A percentile compares a stretch with the other conserved stretches of the same genome.
Conservation (phyloP, 1,284 basidiomycete genomes). For the Mycosarcoma maydis region DNA sequence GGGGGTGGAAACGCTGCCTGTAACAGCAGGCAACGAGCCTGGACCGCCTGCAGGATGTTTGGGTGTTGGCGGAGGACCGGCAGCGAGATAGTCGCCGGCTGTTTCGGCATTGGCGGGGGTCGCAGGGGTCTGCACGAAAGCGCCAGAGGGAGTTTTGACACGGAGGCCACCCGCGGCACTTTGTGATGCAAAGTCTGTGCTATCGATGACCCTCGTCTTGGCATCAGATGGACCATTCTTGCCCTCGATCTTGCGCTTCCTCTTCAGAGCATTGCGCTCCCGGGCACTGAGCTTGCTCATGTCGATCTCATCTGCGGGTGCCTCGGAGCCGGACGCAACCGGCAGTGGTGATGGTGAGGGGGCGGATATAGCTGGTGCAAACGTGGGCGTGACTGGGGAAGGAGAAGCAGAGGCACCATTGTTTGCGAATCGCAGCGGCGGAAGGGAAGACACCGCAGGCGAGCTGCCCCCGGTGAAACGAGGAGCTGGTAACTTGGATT, state of each 20-base stretch:
- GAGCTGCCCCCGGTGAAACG: conserved; percentile 19
- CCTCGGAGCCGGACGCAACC: conserved; percentile 14
- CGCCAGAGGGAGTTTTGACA: conserved; percentile 41
- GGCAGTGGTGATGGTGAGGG: conserved; percentile 28
- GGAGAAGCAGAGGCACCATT: conserved; percentile 22
- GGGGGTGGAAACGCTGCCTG: conserved; percentile 32
- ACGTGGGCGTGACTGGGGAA: conserved; percentile 20
- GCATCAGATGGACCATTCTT: conserved; percentile 49
- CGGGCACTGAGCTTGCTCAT: conserved; percentile 72
- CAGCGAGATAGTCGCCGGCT: conserved; percentile 26
- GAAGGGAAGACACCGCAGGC: conserved; percentile 8
- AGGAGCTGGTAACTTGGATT: conserved; percentile 38
- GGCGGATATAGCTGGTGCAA: conserved; percentile 10
- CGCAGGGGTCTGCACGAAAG: conserved; percentile 19
- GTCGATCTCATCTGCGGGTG: conserved; percentile 51
- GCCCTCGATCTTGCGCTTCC: conserved; percentile 88
- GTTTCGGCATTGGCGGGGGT: conserved; percentile 30
- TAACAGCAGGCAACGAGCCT: conserved; percentile 35
- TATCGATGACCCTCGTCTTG: conserved; percentile 60
- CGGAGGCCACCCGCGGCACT: conserved; percentile 17
- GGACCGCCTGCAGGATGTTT: conserved; percentile 44
- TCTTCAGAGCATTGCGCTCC: conserved; percentile 87
- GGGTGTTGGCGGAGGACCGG: conserved; percentile 28
- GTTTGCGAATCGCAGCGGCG: conserved; percentile 28
- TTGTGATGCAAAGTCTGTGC: conserved; percentile 68